Percentiles rank a stretch among this genome's conserved stretches.
Conservation (phyloP, 2,329 filamentous ascomycete species). For the Zymoseptoria pseudotritici region DNA sequence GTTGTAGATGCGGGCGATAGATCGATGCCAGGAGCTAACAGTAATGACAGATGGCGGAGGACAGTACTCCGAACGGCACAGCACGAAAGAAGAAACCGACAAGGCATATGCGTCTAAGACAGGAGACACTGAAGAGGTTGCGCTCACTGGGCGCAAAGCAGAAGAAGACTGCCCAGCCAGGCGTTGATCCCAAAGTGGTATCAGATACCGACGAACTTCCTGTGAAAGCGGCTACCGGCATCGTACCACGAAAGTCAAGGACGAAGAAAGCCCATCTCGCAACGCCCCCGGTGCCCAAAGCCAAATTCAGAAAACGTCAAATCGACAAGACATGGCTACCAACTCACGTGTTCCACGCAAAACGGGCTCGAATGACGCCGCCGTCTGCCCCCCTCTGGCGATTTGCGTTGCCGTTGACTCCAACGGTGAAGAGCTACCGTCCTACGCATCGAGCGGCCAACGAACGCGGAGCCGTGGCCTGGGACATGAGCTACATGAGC, state of each 20-base stretch:
- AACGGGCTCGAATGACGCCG: constrained; percentile 79
- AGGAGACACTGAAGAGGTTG: constrained; percentile 68
- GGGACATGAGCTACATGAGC: constrained; percentile 92
- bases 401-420: constrained; percentile 76
- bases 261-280: constrained; percentile 65
- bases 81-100: constrained; percentile 54
- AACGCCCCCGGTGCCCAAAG: constrained; percentile 52
- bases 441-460: constrained; percentile 75
- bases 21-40: constrained; percentile 10
- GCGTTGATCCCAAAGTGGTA: constrained; percentile 18
- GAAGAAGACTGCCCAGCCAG: constrained; percentile 35
- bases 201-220: constrained; percentile 5
- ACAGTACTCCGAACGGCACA: constrained; percentile 80
- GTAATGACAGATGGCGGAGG: constrained; percentile 64
- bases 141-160: constrained; percentile 52
- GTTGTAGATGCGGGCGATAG: background rate
- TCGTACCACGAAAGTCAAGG: constrained; percentile 47
- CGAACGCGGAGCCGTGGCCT: constrained; percentile 69
- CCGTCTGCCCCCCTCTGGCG: constrained; percentile 78
- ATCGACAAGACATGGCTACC: constrained; percentile 87
- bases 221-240: constrained; percentile 22
- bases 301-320: constrained; percentile 78
- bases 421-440: constrained; percentile 83
- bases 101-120: constrained; percentile 51
- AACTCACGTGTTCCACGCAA: constrained; percentile 89